Conservation (phyloP, 768 basidiomycete species). For the Panellus pusillus region DNA sequence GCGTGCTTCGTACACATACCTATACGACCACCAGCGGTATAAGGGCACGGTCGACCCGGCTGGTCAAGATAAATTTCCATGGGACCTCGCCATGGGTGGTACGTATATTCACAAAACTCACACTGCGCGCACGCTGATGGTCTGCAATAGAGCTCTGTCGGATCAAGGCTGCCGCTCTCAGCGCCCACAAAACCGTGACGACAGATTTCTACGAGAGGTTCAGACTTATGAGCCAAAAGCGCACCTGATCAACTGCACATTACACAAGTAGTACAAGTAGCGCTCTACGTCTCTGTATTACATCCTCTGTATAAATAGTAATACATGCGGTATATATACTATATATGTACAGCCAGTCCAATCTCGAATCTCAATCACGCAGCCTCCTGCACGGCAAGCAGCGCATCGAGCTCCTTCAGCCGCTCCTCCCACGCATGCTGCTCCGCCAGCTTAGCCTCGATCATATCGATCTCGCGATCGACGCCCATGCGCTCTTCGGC, state of each 20-base stretch:
- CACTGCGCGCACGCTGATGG: background rate
- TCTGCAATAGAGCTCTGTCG: conserved; percentile 36
- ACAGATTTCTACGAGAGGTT: conserved; percentile 44
- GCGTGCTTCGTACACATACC: conserved; percentile 53
- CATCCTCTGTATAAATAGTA: too few relatives aligned
- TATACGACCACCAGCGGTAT: conserved; percentile 30
- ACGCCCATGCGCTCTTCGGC: conserved; percentile 74
- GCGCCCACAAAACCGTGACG: conserved; percentile 40
- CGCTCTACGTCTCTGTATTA: too few relatives aligned
- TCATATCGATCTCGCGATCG: conserved; percentile 66
- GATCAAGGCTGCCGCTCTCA: conserved; percentile 48
- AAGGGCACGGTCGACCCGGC: background rate
- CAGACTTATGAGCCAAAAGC: conserved; percentile 9
- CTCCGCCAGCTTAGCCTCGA: conserved; percentile 68
- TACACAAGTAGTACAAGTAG: too few relatives aligned
- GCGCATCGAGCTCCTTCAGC: conserved; percentile 58
- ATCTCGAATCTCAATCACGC: background rate
- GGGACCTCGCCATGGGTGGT: conserved; percentile 48
- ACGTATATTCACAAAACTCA: background rate
- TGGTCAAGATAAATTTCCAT: conserved; percentile 52
- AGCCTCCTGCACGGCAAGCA: conserved; percentile 50
- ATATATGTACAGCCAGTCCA: too few relatives aligned
- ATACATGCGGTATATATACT: too few relatives aligned
- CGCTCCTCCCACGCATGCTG: conserved; percentile 74
- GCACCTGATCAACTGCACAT: too few relatives aligned